phyloP scores from a whole-genome alignment of 495 filamentous ascomycete genomes.

The Mytilinidion resinicola region DNA sequence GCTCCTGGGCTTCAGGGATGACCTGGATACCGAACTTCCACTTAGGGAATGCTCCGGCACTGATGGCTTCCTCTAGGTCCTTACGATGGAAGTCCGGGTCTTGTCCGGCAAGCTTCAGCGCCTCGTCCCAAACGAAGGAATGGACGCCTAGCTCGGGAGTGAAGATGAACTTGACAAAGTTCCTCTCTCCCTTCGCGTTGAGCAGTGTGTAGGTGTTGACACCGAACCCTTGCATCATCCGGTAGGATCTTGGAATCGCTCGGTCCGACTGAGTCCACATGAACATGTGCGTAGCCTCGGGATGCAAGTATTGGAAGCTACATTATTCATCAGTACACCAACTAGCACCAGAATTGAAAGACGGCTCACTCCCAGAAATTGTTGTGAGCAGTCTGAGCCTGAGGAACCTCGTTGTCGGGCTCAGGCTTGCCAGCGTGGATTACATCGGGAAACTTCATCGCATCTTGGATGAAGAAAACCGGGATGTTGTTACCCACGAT shows the following conservation, averaged over 20 bases:
- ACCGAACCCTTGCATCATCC: constrained; percentile 90
- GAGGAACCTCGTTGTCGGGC: constrained; percentile 66
- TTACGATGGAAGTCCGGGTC: constrained; percentile 87
- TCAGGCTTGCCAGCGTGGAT: constrained; percentile 77
- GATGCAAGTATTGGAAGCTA: constrained; percentile 54
- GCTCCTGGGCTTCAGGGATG: constrained; percentile 60
- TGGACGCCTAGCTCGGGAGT: constrained; percentile 75
- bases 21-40: constrained; percentile 82
- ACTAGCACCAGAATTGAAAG: constrained; percentile 31
- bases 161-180: constrained; percentile 80
- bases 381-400: constrained; percentile 57
- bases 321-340: constrained; percentile 3
- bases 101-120: constrained; percentile 65
- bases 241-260: constrained; percentile 69
- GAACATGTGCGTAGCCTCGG: constrained; percentile 79
- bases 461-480: constrained; percentile 66
- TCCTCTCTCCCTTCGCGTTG: constrained; percentile 63
- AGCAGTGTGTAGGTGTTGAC: constrained; percentile 76
- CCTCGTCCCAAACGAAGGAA: constrained; percentile 84
- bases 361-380: constrained; percentile 63
- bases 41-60: constrained; percentile 62
- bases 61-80: constrained; percentile 76
- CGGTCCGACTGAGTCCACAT: constrained; percentile 78
- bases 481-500: constrained; percentile 63
- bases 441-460: constrained; percentile 65